Conservation (phyloP, 2,329 filamentous ascomycete species). For the Pezicula rhizophila region DNA sequence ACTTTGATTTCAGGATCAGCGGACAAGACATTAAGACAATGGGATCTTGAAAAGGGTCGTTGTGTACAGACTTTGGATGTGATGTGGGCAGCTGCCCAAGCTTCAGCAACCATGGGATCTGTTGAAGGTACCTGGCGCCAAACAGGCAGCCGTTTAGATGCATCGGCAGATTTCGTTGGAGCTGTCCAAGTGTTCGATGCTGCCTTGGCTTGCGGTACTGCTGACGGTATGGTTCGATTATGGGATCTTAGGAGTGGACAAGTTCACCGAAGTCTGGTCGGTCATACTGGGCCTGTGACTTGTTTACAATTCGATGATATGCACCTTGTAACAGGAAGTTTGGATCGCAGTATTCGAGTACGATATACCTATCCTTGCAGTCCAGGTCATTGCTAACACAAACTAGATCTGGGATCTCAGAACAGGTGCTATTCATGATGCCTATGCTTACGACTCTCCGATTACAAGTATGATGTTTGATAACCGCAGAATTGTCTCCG, state of each 20-base stretch:
- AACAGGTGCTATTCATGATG: conserved; percentile 90
- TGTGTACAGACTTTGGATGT: conserved; percentile 97
- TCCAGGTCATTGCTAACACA: conserved; percentile 20
- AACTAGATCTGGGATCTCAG: conserved; percentile 96
- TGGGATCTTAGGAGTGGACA: conserved; percentile 97
- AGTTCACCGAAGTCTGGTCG: conserved; percentile 92
- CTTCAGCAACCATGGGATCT: conserved; percentile 61
- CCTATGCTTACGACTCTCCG: conserved; percentile 88
- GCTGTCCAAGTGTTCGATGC: conserved; percentile 94
- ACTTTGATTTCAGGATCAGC: conserved; percentile 91
- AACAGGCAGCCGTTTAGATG: conserved; percentile 57
- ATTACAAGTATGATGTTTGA: conserved; percentile 99
- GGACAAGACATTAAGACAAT: conserved; percentile 95
- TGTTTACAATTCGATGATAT: conserved; percentile 94
- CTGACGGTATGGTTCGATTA: conserved; percentile 91
- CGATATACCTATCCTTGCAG: conserved; percentile 32
- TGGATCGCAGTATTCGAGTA: conserved; percentile 90
- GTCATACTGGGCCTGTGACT: conserved; percentile 91
- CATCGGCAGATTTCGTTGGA: conserved; percentile 84
- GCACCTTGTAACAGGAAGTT: conserved; percentile 86
- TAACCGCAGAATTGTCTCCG: conserved; percentile 77
- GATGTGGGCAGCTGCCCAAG: conserved; percentile 94
- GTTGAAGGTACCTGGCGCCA: conserved; percentile 65
- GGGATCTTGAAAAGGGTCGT: conserved; percentile 95
- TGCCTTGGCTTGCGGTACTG: conserved; percentile 90